Evolutionary conservation across 2,329 filamentous ascomycete species (phyloP), one percentile per base, ranked within the genome.

Genomic region (Geosmithia flava): DNA sequence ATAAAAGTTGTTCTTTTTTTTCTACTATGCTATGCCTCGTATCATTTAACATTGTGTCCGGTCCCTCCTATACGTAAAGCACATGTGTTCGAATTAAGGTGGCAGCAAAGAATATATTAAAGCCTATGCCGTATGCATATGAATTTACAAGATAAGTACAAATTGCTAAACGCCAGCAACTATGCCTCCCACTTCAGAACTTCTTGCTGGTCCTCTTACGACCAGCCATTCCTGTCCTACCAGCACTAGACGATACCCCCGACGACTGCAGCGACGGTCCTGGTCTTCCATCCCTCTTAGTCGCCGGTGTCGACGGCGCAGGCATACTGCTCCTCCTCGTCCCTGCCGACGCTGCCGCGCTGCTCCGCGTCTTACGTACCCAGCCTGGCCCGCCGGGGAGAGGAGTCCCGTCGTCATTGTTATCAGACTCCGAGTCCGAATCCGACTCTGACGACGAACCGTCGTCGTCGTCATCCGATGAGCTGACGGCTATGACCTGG

Each of bases 401-500:
- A 17, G 44, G 42, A n/a, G 37, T 27, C 27, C 29, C 29, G 3
- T 46, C 41, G n/a, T 47, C 48, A 15, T 42, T 23, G 15, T 42
- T 23, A 19, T 49, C 37, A 13, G 29, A 43, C 29, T 49, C 44
- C 11, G 33, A 13, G 11, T 37, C 33, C 15, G 33, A 37, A 37
- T 37, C 33, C 11, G 10, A 11, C 33, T 3, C 10, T 37, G 33
- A 37, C 33, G 33, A 37, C 11, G 23, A 27, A 27, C 23, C 23
- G 23, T 27, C 23, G 23, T 37, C 33, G 3, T 16, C 33, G 33
- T 16, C 33, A 11, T 39, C 13, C 39, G 48, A 39, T 17, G 44
- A 44, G 44, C 17, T 44, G 20, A 49, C 44, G 11, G 39, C 41
- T 19, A 49, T 44, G 11, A 49, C 48, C 45, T 49, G 48, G 29